Evolutionary conservation across 2,329 filamentous ascomycete species (phyloP).

Genomic region (Parastagonospora avenae): DNA sequence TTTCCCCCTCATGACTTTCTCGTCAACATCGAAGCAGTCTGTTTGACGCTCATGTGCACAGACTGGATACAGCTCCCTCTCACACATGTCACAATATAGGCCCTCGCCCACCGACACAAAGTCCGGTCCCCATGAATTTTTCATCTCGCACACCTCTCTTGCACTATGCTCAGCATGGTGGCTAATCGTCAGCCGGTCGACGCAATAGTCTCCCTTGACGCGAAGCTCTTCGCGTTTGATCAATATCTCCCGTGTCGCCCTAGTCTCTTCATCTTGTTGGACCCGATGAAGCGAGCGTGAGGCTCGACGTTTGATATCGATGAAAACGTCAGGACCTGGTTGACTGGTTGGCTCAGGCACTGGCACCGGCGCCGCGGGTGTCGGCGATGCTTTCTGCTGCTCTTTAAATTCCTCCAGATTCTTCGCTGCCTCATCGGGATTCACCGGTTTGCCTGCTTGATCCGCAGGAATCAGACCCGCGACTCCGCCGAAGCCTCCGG

Average conservation of each 20-base stretch:
- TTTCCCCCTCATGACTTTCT: not conserved
- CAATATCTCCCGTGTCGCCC: not conserved
- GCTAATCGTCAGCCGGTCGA: not conserved
- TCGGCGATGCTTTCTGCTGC: not conserved
- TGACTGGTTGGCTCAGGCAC: not conserved
- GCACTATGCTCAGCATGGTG: constrained; percentile 3
- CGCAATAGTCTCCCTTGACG: not conserved
- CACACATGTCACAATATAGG: constrained; percentile 4
- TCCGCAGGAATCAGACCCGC: not conserved
- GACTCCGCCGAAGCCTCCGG: constrained; percentile 4
- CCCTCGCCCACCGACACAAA: constrained; percentile 1
- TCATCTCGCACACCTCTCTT: constrained; percentile 2
- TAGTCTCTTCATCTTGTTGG: not conserved
- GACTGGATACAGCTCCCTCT: not conserved
- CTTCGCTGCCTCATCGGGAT: not conserved
- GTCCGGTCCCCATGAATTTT: constrained; percentile 3
- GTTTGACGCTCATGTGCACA: not conserved
- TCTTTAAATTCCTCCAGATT: not conserved
- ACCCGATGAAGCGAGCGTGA: not conserved
- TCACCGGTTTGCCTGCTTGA: not conserved
- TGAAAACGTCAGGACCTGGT: not conserved
- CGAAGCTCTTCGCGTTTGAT: not conserved
- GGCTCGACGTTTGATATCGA: not conserved
- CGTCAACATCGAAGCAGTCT: not conserved
- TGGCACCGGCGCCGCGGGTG: not conserved